Evolutionary conservation across 106 monocot species (phyloP), one percentile per base, ranked within the genome.

Genomic region (Dendrobium nobile): DNA sequence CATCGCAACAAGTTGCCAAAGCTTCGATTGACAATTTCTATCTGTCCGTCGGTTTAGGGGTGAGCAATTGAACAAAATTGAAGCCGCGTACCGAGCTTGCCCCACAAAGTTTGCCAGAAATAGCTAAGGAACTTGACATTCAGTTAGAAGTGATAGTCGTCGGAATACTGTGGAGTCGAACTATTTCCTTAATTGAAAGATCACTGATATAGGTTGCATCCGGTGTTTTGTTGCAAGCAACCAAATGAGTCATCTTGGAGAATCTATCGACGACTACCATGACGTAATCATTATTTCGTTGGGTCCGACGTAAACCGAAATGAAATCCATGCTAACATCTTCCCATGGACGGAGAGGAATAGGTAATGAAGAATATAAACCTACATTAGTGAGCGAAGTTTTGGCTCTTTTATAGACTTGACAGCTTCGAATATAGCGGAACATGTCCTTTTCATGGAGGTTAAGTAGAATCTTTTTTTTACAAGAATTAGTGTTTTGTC

Each of bases 301-400:
- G 6, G 5, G 40, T 72, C 3, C 27, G 33, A 2, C 28, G 72
- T 10, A 72, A 11, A 1, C 58, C 2, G 0, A 18, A 18, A 76
- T 47, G n/a, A 76, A 76, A 9, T 76, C 47, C 76, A 76, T 76
- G 10, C 76, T 76, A n/a, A 76, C 18, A 45, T 76, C 76, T 11
- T 1, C 22, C 76, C 76, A 47, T 0, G 47, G 41, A 9, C 9
- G 0, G 6, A 47, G 7, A 7, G 76, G 20, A 26, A 76, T 20
- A 7, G 76, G 47, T 47, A 47, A 19, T 6, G 7, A 22, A 8
- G 47, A 47, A 17, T 76, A 76, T 6, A 47, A 9, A 0, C 47
- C 24, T 17, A 0, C 15, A 20, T 58, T 58, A 4, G 9, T 15
- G 20, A 18, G 4, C 2, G 0, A 4, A 8, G 47, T 47, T 41